These are phyloP conservation scores for Puccinia hordei DNA, from an alignment of 1,284 basidiomycete genomes.

Conservation along the genomic window DNA sequence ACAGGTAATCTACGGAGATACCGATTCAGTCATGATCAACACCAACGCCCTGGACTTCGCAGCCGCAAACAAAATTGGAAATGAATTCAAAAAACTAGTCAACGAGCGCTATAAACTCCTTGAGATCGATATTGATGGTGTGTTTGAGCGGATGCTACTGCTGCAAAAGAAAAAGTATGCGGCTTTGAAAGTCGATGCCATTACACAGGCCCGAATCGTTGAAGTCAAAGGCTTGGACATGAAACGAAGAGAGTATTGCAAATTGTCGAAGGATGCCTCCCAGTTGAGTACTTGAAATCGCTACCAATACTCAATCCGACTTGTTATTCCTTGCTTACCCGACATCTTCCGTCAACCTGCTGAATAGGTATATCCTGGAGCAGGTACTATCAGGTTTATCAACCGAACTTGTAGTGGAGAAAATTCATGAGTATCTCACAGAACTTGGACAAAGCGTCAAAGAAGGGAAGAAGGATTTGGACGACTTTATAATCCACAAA, in stretches of 20 bases:
- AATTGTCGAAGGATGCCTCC: slow-evolving; percentile 86
- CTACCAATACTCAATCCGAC: not conserved
- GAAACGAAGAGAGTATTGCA: slow-evolving; percentile 95
- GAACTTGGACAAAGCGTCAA: slow-evolving; percentile 75
- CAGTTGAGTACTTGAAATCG: slow-evolving; percentile 66
- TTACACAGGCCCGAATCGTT: slow-evolving; percentile 54
- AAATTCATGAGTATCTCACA: slow-evolving; percentile 87
- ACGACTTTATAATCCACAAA: slow-evolving; percentile 94
- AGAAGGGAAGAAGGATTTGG: slow-evolving; percentile 74
- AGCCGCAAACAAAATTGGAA: slow-evolving; percentile 86
- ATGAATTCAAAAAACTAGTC: slow-evolving; percentile 89
- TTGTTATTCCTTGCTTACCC: not conserved
- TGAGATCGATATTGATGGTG: slow-evolving; percentile 93
- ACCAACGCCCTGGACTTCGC: slow-evolving; percentile 85
- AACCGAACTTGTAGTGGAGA: slow-evolving; percentile 83
- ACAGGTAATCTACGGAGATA: slow-evolving; percentile 97
- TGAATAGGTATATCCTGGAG: slow-evolving; percentile 75
- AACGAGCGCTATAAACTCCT: slow-evolving; percentile 93
- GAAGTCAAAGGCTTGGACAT: slow-evolving; percentile 98
- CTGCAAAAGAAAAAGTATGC: slow-evolving; percentile 99
- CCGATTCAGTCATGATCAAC: slow-evolving; percentile 98
- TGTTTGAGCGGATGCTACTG: slow-evolving; percentile 88
- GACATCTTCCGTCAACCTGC: slow-evolving; percentile 16
- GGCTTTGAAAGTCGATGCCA: slow-evolving; percentile 77
- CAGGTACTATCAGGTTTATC: slow-evolving; percentile 88